Conservation (phyloP, 768 basidiomycete species). For the Russula vinacea region DNA sequence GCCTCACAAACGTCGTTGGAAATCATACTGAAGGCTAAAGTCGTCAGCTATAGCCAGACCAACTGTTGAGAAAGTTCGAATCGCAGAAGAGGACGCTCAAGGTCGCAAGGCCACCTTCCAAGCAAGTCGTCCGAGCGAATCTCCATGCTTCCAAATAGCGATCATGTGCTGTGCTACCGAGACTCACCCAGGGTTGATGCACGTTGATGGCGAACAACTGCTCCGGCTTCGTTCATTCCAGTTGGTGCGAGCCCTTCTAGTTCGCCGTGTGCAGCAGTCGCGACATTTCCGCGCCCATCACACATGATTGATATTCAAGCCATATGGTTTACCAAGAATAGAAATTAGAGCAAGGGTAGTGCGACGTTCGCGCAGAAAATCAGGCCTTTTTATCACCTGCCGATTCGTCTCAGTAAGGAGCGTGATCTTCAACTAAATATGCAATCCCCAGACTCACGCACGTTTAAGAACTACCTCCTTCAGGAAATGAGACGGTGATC, state of each 20-base stretch:
- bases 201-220: too few relatives aligned
- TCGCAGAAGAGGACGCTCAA: too few relatives aligned
- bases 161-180: too few relatives aligned
- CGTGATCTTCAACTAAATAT: neutral
- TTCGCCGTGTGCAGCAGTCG: constrained; percentile 45
- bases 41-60: too few relatives aligned
- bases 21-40: too few relatives aligned
- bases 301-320: constrained; percentile 13
- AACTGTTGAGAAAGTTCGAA: too few relatives aligned
- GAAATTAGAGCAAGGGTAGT: too few relatives aligned
- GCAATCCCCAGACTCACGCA: neutral
- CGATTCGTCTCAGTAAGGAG: neutral
- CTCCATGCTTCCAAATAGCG: too few relatives aligned
- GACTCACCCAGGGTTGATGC: neutral
- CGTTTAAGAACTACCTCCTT: neutral
- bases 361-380: too few relatives aligned
- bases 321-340: neutral
- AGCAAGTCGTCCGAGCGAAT: too few relatives aligned
- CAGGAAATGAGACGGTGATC: neutral
- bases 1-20: too few relatives aligned
- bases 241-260: constrained; percentile 38
- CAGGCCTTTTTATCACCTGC: neutral
- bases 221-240: constrained; percentile 25
- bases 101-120: too few relatives aligned
- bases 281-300: constrained; percentile 53